Evolutionary conservation across 306 rosid species (phyloP).

Genomic region (Glycine latifolia): DNA sequence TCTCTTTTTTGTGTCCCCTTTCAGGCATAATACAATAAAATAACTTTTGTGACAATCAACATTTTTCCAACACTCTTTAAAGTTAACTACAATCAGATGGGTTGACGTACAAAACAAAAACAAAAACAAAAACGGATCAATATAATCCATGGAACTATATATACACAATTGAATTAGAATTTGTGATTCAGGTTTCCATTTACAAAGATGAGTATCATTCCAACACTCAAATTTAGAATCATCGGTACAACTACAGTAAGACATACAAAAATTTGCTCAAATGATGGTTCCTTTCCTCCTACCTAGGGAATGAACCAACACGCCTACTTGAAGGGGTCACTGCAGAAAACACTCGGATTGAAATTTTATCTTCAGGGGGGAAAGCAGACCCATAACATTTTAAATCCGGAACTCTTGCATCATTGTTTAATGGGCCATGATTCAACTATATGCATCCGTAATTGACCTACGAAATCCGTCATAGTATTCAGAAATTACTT

Average conservation of each 20-base stretch:
- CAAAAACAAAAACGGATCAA: slow-evolving; percentile 3
- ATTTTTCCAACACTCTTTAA: neutral
- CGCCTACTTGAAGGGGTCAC: neutral
- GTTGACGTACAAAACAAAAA: neutral
- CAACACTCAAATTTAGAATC: slow-evolving; percentile 37
- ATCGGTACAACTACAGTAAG: slow-evolving; percentile 7
- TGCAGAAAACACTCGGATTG: neutral
- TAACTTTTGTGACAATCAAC: neutral
- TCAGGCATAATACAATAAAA: neutral
- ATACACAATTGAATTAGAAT: slow-evolving; percentile 50
- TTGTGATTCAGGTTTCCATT: slow-evolving; percentile 41
- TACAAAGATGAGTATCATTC: slow-evolving; percentile 40
- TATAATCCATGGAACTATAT: slow-evolving; percentile 30
- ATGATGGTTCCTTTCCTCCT: slow-evolving; percentile 22
- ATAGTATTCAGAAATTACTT: slow-evolving; percentile 28
- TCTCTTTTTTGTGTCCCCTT: too few relatives aligned
- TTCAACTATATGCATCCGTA: slow-evolving; percentile 1
- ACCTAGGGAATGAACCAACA: slow-evolving; percentile 10
- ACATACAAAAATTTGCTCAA: slow-evolving; percentile 1
- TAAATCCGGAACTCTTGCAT: slow-evolving; percentile 24
- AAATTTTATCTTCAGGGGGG: slow-evolving; percentile 4
- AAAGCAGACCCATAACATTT: neutral
- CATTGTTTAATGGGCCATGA: slow-evolving; percentile 22
- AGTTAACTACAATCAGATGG: neutral
- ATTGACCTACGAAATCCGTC: slow-evolving; percentile 11